Conservation (phyloP, 306 rosid genomes). For the Castanopsis chinensis region DNA sequence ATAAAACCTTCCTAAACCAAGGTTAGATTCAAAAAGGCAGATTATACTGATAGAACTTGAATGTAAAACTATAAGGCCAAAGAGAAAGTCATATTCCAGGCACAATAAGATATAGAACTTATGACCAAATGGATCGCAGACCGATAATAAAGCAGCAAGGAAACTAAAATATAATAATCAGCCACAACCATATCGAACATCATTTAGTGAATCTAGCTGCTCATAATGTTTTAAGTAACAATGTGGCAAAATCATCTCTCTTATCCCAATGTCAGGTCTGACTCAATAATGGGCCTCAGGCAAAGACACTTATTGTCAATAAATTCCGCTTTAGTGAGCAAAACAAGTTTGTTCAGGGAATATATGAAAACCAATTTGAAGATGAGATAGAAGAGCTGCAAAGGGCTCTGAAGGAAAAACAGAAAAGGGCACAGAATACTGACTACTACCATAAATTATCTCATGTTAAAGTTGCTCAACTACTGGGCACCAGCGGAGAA, state of each 20-base stretch:
- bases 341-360: background rate
- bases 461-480: background rate
- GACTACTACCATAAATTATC: background rate
- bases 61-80: background rate
- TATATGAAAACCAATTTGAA: background rate
- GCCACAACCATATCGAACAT: background rate
- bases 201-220: background rate
- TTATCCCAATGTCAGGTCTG: no score
- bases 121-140: background rate
- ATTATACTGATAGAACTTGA: background rate
- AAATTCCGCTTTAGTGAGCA: background rate
- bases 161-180: background rate
- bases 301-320: no score
- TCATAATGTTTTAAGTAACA: no score
- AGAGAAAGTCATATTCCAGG: background rate
- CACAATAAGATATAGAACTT: background rate
- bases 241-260: no score
- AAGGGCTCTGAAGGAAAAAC: background rate
- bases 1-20: background rate
- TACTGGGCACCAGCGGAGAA: background rate
- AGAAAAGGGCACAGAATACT: background rate
- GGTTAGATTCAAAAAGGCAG: background rate
- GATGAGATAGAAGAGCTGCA: background rate
- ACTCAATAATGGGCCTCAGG: background rate
- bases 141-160: background rate